A percentile compares a stretch with the other conserved stretches of the same genome.
phyloP scores from a whole-genome alignment of 805 yeast genomes.

The Sugiyamaella lignohabitans region DNA sequence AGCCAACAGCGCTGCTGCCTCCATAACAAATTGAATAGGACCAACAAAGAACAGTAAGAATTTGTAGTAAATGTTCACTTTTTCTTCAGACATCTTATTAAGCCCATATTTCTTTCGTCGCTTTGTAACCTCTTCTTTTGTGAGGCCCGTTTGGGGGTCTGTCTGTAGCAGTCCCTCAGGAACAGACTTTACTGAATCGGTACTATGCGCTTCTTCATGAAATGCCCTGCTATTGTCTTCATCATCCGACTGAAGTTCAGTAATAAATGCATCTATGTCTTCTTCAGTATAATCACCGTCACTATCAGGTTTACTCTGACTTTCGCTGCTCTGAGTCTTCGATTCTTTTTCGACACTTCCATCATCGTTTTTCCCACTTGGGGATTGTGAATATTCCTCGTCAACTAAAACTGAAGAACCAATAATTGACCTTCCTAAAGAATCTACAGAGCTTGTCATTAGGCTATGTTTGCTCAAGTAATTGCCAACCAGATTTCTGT shows the following conservation, averaged over 20 bases:
- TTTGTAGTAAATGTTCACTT: constrained; percentile 62
- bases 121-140: constrained; percentile 67
- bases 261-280: constrained; percentile 49
- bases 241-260: constrained; percentile 65
- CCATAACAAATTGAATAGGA: constrained; percentile 96
- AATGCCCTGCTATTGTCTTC: constrained; percentile 36
- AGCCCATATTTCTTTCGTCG: constrained; percentile 89
- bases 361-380: constrained; percentile 44
- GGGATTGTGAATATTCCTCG: constrained; percentile 20
- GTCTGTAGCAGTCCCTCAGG: constrained; percentile 84
- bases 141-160: constrained; percentile 69
- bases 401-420: constrained; percentile 1
- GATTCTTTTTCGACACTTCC: constrained; percentile 39
- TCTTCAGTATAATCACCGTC: no score
- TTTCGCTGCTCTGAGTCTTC: not conserved
- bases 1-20: constrained; percentile 89
- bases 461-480: no score
- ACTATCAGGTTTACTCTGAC: constrained; percentile 1
- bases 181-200: constrained; percentile 62
- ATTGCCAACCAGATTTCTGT: no score
- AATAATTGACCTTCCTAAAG: no score
- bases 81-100: constrained; percentile 90
- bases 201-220: constrained; percentile 38
- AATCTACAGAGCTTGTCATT: no score
- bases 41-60: constrained; percentile 85